These are phyloP conservation scores for Balakata baccata DNA, from an alignment of 345 rosid species.

Conservation along the genomic window DNA sequence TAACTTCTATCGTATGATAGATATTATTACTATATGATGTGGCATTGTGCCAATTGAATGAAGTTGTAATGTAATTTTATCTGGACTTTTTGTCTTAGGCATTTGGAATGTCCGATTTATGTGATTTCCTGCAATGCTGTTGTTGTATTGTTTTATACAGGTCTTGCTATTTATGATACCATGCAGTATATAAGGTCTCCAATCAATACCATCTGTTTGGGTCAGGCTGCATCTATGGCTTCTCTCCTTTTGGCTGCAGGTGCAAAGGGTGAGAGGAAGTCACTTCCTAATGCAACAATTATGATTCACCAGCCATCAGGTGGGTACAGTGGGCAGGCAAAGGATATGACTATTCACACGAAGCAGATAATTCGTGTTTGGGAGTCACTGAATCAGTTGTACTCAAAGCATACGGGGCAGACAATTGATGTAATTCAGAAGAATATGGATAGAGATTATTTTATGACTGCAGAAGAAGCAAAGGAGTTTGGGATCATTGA, in stretches of 20 bases:
- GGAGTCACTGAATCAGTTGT: conserved; percentile 76
- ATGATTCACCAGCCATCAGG: conserved; percentile 99
- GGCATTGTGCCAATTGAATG: not conserved
- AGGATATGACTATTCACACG: conserved; percentile 87
- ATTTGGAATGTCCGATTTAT: too few species aligned
- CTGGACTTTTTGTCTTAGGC: too few species aligned
- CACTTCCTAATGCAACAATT: conserved; percentile 85
- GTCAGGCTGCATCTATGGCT: conserved; percentile 99
- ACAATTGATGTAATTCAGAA: conserved; percentile 66
- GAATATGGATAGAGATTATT: conserved; percentile 95
- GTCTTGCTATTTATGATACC: conserved; percentile 95
- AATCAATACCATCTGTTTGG: conserved; percentile 81
- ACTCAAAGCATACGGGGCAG: conserved; percentile 75
- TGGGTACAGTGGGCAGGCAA: conserved; percentile 95
- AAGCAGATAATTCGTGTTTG: conserved; percentile 92
- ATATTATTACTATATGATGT: not conserved
- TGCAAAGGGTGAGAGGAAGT: conserved; percentile 79
- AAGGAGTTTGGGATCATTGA: conserved; percentile 94
- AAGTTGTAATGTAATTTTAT: not conserved
- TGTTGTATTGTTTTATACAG: conserved; percentile 29
- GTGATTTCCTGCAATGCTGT: too few species aligned
- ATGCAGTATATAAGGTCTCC: conserved; percentile 97
- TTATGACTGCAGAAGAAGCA: conserved; percentile 92
- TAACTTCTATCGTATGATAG: not conserved
- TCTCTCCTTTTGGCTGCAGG: conserved; percentile 95